These are phyloP conservation scores for Croton setiger DNA, from an alignment of 441 rosid species.

Conservation along the genomic window DNA sequence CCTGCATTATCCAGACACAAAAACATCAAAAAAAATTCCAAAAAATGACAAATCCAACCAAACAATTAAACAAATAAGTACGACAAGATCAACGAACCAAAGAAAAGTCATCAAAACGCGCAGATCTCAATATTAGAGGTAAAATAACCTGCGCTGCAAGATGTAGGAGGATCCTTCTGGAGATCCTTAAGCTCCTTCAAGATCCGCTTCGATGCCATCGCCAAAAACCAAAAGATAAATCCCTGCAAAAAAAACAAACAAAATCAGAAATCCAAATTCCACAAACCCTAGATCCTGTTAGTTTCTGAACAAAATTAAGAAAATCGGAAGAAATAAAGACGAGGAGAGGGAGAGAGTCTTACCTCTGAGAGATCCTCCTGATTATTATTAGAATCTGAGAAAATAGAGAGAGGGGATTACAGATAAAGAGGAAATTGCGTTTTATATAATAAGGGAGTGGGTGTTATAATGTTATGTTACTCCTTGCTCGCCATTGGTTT, in stretches of 20 bases:
- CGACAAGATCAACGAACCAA: not conserved
- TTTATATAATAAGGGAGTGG: not conserved
- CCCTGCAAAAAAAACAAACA: slow-evolving; percentile 11
- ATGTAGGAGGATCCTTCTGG: slow-evolving; percentile 86
- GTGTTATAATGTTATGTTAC: not conserved
- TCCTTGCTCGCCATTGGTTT: slow-evolving; percentile 5
- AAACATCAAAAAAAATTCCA: not conserved
- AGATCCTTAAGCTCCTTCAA: slow-evolving; percentile 83
- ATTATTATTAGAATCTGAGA: slow-evolving; percentile 13
- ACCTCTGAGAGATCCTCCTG: slow-evolving; percentile 52
- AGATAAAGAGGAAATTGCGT: not conserved
- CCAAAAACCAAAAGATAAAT: slow-evolving; percentile 20
- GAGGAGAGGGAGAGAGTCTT: not conserved
- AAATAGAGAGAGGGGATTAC: not conserved
- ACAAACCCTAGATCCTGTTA: slow-evolving; percentile 37
- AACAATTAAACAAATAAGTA: not conserved
- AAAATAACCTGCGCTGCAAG: slow-evolving; percentile 82
- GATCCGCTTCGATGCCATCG: slow-evolving; percentile 86
- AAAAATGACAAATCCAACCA: not conserved
- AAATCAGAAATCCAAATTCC: too few relatives aligned
- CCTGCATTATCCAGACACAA: not conserved
- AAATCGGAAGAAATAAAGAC: not conserved
- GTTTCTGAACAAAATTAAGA: slow-evolving; percentile 5
- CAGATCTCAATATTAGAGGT: slow-evolving; percentile 17
- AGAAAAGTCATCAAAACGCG: not conserved